Evolutionary conservation across 2,329 filamentous ascomycete species (phyloP).

Genomic region (Sordariomycetes sp.): DNA sequence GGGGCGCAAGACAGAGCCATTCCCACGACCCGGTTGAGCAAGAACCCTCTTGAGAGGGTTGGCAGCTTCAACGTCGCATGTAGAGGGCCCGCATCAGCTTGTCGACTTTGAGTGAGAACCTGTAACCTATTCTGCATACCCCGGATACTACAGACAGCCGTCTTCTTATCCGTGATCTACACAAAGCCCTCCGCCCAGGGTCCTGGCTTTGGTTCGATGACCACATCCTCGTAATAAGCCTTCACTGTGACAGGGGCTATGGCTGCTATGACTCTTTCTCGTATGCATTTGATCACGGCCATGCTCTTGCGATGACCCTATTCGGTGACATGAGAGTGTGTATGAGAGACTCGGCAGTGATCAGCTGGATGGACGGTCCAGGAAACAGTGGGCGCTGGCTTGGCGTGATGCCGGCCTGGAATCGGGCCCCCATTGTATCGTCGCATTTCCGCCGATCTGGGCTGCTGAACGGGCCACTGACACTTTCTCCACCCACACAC

Average conservation of each 20-base stretch:
- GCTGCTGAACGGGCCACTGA: background rate
- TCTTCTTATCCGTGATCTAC: background rate
- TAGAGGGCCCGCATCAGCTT: background rate
- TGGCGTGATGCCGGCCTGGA: background rate
- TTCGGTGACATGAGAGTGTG: background rate
- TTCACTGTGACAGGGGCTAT: background rate
- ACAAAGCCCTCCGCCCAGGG: background rate
- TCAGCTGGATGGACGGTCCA: background rate
- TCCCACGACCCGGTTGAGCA: background rate
- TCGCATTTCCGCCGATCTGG: background rate
- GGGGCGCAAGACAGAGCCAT: background rate
- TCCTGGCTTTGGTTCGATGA: background rate
- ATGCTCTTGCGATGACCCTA: background rate
- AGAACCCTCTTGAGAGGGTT: background rate
- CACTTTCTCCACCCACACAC: background rate
- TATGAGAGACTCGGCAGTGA: background rate
- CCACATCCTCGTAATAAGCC: background rate
- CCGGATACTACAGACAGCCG: background rate
- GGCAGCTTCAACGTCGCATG: background rate
- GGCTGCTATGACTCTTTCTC: background rate
- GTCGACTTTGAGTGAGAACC: background rate
- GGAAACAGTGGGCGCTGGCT: background rate
- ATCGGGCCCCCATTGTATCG: background rate
- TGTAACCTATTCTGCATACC: no score
- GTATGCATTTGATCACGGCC: background rate